Conservation (phyloP, 441 rosid genomes). For the Pelargonium fulgidum region DNA sequence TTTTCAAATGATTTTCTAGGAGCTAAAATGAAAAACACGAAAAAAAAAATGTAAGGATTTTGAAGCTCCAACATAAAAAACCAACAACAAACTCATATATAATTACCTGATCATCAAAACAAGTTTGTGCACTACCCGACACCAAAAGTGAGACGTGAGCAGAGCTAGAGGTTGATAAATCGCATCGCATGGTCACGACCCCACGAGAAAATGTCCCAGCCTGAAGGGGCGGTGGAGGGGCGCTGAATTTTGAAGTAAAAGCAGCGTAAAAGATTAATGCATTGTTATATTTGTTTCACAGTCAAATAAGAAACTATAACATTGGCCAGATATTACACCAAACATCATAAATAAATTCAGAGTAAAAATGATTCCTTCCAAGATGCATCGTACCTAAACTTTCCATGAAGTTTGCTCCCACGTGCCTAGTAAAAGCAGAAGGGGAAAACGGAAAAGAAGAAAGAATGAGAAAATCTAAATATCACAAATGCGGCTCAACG, state of each 20-base stretch:
- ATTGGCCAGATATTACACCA: background rate
- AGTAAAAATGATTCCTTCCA: background rate
- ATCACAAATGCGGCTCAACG: background rate
- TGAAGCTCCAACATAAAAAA: background rate
- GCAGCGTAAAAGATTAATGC: background rate
- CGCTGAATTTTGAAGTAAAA: background rate
- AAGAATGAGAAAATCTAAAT: background rate
- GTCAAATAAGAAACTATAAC: background rate
- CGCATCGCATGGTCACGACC: conserved; percentile 6
- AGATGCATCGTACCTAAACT: background rate
- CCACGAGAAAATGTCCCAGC: conserved; percentile 8
- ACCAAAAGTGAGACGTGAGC: conserved; percentile 6
- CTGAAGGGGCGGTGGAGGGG: conserved; percentile 8
- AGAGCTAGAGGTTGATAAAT: conserved; percentile 1
- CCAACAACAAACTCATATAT: too few relatives aligned
- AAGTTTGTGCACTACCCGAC: conserved; percentile 8
- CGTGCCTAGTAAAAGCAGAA: background rate
- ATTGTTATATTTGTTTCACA: background rate
- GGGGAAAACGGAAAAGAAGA: background rate
- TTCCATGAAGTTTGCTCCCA: conserved; percentile 3
- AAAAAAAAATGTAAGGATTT: background rate
- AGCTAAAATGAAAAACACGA: background rate
- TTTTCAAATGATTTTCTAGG: conserved; percentile 2
- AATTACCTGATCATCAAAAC: conserved; percentile 7
- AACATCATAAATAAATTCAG: background rate